Evolutionary conservation across 2,329 filamentous ascomycete genomes (phyloP).

Genomic region (Fusarium haematococcum): DNA sequence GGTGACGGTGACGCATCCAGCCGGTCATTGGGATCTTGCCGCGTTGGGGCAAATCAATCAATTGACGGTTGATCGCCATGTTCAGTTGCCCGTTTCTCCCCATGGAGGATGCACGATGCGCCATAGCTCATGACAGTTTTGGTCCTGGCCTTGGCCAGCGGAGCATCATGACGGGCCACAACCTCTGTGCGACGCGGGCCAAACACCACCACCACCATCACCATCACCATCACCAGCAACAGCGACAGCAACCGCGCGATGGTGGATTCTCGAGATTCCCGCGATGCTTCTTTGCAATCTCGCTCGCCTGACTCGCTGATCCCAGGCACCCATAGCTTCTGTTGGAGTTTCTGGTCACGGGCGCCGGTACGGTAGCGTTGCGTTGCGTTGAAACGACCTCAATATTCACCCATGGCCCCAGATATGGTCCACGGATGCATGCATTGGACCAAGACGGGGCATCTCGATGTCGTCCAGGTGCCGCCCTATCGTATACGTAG

Average conservation of each 20-base stretch:
- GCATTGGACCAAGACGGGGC: slow-evolving; percentile 39
- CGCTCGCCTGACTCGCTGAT: slow-evolving; percentile 4
- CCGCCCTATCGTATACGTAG: slow-evolving; percentile 38
- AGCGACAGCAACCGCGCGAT: slow-evolving; percentile 1
- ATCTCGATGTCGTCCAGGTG: slow-evolving; percentile 40
- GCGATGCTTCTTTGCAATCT: slow-evolving; percentile 7
- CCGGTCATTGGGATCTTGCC: slow-evolving; percentile 23
- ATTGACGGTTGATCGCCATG: slow-evolving; percentile 35
- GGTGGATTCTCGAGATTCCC: not conserved
- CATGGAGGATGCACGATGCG: slow-evolving; percentile 31
- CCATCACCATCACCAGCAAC: not conserved
- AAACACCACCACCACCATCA: not conserved
- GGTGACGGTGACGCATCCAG: slow-evolving; percentile 30
- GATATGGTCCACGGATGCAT: slow-evolving; percentile 35
- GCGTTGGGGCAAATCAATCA: slow-evolving; percentile 30
- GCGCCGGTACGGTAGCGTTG: slow-evolving; percentile 28
- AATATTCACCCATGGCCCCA: slow-evolving; percentile 27
- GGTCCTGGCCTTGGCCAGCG: slow-evolving; percentile 23
- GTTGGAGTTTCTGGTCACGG: slow-evolving; percentile 23
- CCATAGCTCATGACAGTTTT: slow-evolving; percentile 26
- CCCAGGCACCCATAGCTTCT: slow-evolving; percentile 8
- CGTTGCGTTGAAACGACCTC: slow-evolving; percentile 34
- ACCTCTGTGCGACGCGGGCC: slow-evolving; percentile 23
- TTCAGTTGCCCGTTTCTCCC: slow-evolving; percentile 22
- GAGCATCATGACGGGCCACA: slow-evolving; percentile 25